Evolutionary conservation across 108 stramenopile genomes (phyloP).

Genomic region (Pelagomonas calceolata): DNA sequence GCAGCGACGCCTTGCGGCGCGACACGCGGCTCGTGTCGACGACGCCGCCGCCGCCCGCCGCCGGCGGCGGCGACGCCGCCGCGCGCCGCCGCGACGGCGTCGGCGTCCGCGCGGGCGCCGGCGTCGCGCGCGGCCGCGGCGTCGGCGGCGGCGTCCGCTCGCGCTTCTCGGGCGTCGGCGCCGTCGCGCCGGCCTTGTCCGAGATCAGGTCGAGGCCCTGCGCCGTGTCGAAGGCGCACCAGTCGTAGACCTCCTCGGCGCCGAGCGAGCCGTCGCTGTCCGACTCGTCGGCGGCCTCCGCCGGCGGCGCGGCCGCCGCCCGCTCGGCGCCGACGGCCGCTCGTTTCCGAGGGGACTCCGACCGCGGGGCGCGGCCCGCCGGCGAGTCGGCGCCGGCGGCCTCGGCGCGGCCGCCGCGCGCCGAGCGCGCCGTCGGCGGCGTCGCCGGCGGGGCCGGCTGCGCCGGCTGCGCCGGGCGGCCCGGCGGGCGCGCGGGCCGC

Average conservation of each 20-base stretch:
- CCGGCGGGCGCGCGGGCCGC: no score
- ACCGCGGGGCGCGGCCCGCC: no score
- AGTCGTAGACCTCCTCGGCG: conserved; percentile 10
- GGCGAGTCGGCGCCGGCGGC: no score
- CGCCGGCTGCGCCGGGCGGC: no score
- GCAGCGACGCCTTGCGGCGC: conserved; percentile 6
- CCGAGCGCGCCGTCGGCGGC: no score
- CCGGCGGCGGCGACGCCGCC: not conserved
- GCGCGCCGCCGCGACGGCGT: not conserved
- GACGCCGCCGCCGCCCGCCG: not conserved
- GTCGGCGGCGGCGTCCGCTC: not conserved
- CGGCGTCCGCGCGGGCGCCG: not conserved
- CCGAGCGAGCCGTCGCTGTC: no score
- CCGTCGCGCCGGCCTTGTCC: not conserved
- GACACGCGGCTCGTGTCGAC: conserved; percentile 4
- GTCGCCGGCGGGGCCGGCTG: no score
- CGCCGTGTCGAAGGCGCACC: conserved; percentile 6
- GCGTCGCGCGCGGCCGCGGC: not conserved
- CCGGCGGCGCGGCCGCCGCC: no score
- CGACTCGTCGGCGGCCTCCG: no score
- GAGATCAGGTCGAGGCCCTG: not conserved
- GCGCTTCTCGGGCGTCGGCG: not conserved
- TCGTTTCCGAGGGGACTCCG: no score
- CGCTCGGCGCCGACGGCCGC: no score
- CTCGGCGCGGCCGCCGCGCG: no score